Evolutionary conservation across 2,329 filamentous ascomycete species (phyloP), one percentile per base, ranked within the genome.

Genomic region (Hypoxylon sp.): DNA sequence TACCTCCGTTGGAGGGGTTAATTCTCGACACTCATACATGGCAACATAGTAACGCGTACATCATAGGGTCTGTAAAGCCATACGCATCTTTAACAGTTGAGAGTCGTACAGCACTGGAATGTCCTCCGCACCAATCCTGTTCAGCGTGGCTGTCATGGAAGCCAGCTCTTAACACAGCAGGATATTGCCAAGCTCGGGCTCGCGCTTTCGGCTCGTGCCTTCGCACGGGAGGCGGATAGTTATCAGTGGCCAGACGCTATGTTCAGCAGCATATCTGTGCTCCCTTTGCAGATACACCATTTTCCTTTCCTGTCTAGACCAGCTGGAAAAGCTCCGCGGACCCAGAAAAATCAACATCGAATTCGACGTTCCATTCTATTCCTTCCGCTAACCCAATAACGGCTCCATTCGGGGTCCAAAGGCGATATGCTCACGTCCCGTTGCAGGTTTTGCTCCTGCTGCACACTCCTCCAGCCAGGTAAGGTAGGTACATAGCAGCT

Each of bases 401-500:
- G 32, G 44, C 20, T 32, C 54, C 16, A 46, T 18, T 44, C 24
- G 20, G 28, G 59, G 26, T 22, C 40, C 36, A n/a, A 24, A 33
- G 33, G 36, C 36, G 36, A 38, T 53, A 63, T 53, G 42, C 18
- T 40, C 60, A 63, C 36, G 22, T 55, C 38, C 51, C 32, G 33
- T 59, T 26, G 46, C 50, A 14, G 46, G 42, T 40, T 28, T 51
- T 38, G 16, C 26, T 48, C 26, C 42, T 22, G 24, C 48, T 60
- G 56, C 36, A 64, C 45, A 30, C 44, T 59, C 50, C 54, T 55
- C 46, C 50, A 4, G 24, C 36, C 36, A 44, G 32, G 12, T n/a
- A 11, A 22, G 16, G 14, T 38, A 38, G n/a, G 18, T 16, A 26
- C 8, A 5, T 36, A 30, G 40, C 3, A 42, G 33, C 33, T 44